phyloP scores from a whole-genome alignment of 1,284 basidiomycete species.

The Spongispora temasekensis region DNA sequence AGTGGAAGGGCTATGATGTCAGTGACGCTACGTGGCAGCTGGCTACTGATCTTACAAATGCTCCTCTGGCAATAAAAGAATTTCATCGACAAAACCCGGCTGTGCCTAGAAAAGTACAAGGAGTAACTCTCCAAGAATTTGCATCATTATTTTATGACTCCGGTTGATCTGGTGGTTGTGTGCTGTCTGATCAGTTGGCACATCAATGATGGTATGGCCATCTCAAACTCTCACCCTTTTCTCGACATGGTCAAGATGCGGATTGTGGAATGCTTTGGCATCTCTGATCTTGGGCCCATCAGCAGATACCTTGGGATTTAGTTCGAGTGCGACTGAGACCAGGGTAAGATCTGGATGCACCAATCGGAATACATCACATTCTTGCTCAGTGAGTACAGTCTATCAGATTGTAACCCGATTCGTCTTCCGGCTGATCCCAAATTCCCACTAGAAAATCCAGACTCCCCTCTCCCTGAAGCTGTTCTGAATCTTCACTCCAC shows the following conservation, averaged over 20 bases:
- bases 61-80: no score
- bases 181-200: conserved; percentile 1
- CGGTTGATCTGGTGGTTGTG: neutral
- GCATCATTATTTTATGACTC: no score
- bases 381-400: neutral
- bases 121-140: no score
- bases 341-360: neutral
- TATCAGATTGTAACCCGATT: neutral
- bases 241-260: neutral
- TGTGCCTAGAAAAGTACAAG: no score
- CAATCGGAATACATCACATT: neutral
- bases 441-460: neutral
- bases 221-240: neutral
- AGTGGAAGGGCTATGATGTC: no score
- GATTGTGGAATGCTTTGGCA: neutral
- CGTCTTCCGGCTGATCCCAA: neutral
- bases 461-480: neutral
- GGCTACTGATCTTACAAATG: no score
- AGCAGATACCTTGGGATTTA: neutral
- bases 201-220: neutral
- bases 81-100: no score
- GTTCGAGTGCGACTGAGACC: neutral
- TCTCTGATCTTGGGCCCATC: neutral
- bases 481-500: neutral
- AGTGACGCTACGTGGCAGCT: no score